A percentile compares a stretch with the other conserved stretches of the same genome.
These are phyloP conservation scores for Phanerochaete sordida DNA, from an alignment of 768 basidiomycete genomes.

Conservation along the genomic window DNA sequence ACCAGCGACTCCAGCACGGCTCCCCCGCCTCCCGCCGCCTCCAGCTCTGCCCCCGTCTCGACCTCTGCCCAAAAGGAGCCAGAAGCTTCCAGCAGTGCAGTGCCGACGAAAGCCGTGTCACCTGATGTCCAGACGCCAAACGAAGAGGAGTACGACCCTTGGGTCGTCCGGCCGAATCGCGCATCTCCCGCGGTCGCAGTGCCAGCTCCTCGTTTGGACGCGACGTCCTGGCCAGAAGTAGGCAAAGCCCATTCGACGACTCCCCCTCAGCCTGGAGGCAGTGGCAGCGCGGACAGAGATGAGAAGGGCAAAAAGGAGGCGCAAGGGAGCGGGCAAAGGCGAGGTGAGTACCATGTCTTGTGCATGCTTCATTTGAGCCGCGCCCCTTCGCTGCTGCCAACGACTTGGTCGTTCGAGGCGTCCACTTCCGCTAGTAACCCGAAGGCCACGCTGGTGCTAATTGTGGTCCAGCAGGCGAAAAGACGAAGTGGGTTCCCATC, in stretches of 20 bases:
- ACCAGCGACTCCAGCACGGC: neutral
- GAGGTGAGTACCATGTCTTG: constrained; percentile 35
- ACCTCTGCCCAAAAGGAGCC: constrained; percentile 12
- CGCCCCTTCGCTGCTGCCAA: neutral
- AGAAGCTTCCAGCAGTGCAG: neutral
- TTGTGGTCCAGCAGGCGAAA: constrained; percentile 37
- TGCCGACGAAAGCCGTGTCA: neutral
- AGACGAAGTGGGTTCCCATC: constrained; percentile 60
- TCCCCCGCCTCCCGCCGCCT: constrained; percentile 6
- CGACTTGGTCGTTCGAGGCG: neutral
- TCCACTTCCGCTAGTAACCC: neutral
- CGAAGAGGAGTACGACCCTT: constrained; percentile 35
- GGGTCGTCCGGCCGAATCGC: constrained; percentile 39
- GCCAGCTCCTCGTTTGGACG: constrained; percentile 19
- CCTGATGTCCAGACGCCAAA: neutral
- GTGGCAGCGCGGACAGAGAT: constrained; percentile 17
- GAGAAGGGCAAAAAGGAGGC: constrained; percentile 18
- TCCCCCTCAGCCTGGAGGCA: neutral
- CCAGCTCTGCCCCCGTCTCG: constrained; percentile 16
- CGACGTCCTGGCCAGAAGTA: constrained; percentile 44
- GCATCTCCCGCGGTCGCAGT: neutral
- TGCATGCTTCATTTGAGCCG: neutral
- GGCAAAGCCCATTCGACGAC: constrained; percentile 29
- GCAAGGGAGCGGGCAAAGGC: constrained; percentile 27
- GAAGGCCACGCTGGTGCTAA: neutral